Conservation (phyloP, 192 early-diverging fungal genomes). For the Linnemannia zychae region DNA sequence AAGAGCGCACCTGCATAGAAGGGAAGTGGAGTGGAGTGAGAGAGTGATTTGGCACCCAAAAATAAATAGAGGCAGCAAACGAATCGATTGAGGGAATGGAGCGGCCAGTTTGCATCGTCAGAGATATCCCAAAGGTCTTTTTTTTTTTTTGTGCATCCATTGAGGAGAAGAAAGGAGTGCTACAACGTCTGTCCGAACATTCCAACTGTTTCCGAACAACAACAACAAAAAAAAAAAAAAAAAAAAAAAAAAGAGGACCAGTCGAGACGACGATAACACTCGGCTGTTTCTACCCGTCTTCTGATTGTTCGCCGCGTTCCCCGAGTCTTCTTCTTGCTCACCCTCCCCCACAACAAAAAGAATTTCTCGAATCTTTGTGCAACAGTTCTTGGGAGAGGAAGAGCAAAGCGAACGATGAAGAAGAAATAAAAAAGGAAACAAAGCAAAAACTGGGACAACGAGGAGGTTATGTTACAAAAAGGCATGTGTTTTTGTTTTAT, state of each 20-base stretch:
- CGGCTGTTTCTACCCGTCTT: background rate
- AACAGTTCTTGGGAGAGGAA: background rate
- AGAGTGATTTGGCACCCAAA: background rate
- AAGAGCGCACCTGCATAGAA: too few species aligned
- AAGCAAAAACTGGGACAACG: background rate
- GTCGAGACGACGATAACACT: background rate
- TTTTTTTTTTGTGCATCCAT: background rate
- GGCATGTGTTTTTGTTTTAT: background rate
- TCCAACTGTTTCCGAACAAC: background rate
- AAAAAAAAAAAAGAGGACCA: background rate
- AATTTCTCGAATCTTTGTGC: background rate
- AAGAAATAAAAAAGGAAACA: background rate
- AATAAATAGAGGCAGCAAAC: background rate
- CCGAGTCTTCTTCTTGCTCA: background rate
- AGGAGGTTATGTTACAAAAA: background rate
- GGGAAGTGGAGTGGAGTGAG: background rate
- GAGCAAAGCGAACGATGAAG: background rate
- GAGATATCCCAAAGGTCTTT: background rate
- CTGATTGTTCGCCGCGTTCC: background rate
- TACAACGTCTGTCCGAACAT: background rate
- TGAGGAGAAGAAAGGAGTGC: background rate
- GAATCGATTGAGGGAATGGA: background rate
- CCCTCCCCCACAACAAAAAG: background rate
- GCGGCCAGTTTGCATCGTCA: background rate
- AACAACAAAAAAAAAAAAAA: background rate